Evolutionary conservation across 768 basidiomycete genomes (phyloP).

Genomic region (Podaxis sp.): DNA sequence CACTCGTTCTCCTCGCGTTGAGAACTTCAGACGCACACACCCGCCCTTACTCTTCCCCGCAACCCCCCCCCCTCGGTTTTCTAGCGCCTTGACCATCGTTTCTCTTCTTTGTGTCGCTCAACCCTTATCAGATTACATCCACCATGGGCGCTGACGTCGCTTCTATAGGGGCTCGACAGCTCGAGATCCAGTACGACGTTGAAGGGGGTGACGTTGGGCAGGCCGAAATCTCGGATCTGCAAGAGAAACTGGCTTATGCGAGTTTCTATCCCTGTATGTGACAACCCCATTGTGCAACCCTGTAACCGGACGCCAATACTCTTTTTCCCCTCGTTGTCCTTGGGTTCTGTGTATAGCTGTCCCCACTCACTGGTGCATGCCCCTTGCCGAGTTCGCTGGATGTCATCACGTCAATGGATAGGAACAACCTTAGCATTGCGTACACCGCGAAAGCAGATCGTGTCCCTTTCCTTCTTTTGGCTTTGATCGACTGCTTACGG

Average conservation of each 20-base stretch:
- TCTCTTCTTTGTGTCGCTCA: neutral
- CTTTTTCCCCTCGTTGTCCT: too few relatives aligned
- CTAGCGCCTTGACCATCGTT: neutral
- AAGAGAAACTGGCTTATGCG: conserved; percentile 6
- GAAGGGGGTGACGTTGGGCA: neutral
- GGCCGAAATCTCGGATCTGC: neutral
- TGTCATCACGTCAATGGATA: conserved; percentile 38
- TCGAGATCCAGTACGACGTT: neutral
- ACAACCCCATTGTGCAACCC: neutral
- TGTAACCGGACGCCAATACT: too few relatives aligned
- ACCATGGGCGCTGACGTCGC: neutral
- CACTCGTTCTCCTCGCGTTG: neutral
- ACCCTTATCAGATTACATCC: neutral
- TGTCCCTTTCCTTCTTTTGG: conserved; percentile 24
- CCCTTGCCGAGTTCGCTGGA: conserved; percentile 40
- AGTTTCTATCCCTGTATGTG: neutral
- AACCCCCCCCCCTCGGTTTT: neutral
- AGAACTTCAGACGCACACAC: neutral
- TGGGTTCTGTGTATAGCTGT: conserved; percentile 24
- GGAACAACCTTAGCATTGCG: conserved; percentile 41
- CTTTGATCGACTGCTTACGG: neutral
- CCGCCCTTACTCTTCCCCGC: neutral
- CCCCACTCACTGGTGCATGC: conserved; percentile 35
- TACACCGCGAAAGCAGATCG: conserved; percentile 39
- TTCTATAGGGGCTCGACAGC: neutral